A percentile compares a stretch with the other conserved stretches of the same genome.
phyloP scores from a whole-genome alignment of 257 asterid species.

The Cruciata laevipes region DNA sequence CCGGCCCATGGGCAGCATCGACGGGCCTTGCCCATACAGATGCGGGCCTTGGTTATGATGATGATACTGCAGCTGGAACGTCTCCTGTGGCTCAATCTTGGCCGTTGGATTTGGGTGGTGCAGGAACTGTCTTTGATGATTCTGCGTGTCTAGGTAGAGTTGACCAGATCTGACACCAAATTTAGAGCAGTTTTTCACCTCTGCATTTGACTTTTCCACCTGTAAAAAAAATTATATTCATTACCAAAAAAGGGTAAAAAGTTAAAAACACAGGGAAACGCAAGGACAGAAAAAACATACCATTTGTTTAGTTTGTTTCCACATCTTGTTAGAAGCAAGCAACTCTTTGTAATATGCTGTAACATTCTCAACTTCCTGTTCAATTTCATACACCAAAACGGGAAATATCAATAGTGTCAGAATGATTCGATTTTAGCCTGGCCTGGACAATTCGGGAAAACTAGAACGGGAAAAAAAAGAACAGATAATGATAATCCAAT shows the following conservation, averaged over 20 bases:
- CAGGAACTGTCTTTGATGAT: conserved; percentile 16
- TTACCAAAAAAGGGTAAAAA: background rate
- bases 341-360: background rate
- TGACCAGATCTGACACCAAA: conserved; percentile 4
- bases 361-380: conserved; percentile 34
- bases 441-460: background rate
- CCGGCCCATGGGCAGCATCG: conserved; percentile 26
- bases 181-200: background rate
- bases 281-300: conserved; percentile 5
- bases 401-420: no score
- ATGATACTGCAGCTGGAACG: conserved; percentile 7
- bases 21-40: conserved; percentile 12
- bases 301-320: conserved; percentile 20
- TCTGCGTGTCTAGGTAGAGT: conserved; percentile 1
- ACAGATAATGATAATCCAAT: background rate
- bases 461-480: background rate
- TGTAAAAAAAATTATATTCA: background rate
- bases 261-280: background rate
- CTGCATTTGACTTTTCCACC: conserved; percentile 5
- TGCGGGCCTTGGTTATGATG: conserved; percentile 2
- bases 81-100: background rate
- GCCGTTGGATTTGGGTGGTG: conserved; percentile 32
- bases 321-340: conserved; percentile 10
- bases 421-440: background rate
- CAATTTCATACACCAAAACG: background rate